phyloP scores from a whole-genome alignment of 208 protist genomes.

The Naegleria fowleri region DNA sequence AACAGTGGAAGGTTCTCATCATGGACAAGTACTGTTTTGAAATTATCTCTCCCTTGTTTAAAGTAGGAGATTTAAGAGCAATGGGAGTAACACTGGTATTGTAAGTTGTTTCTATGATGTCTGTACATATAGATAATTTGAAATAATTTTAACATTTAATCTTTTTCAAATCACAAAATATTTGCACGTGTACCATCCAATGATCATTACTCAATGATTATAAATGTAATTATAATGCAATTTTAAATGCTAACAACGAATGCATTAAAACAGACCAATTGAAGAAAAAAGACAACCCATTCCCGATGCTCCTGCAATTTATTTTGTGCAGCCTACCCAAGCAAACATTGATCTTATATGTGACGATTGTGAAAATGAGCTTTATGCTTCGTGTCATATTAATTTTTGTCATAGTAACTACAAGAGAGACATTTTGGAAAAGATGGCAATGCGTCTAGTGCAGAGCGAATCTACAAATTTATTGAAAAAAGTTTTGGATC shows the following conservation, averaged over 20 bases:
- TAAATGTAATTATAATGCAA: no score
- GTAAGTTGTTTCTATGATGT: constrained; percentile 31
- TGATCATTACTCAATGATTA: no score
- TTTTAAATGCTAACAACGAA: background rate
- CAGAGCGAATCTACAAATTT: background rate
- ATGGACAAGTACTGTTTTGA: constrained; percentile 62
- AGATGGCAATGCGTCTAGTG: background rate
- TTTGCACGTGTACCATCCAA: no score
- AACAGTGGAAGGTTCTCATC: constrained; percentile 65
- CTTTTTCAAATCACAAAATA: background rate
- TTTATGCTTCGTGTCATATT: background rate
- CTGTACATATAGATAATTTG: no score
- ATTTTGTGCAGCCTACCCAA: constrained; percentile 66
- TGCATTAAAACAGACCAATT: constrained; percentile 37
- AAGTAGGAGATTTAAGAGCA: constrained; percentile 61
- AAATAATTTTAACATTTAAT: constrained; percentile 28
- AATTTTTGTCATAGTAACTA: background rate
- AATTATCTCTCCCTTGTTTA: constrained; percentile 67
- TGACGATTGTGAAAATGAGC: constrained; percentile 21
- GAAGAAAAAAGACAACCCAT: constrained; percentile 59
- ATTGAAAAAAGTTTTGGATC: constrained; percentile 54
- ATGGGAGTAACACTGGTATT: constrained; percentile 69
- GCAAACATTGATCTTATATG: constrained; percentile 60
- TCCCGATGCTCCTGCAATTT: constrained; percentile 68
- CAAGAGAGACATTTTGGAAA: background rate